phyloP scores from a whole-genome alignment of 768 basidiomycete genomes.

The Tulasnella sp. region DNA sequence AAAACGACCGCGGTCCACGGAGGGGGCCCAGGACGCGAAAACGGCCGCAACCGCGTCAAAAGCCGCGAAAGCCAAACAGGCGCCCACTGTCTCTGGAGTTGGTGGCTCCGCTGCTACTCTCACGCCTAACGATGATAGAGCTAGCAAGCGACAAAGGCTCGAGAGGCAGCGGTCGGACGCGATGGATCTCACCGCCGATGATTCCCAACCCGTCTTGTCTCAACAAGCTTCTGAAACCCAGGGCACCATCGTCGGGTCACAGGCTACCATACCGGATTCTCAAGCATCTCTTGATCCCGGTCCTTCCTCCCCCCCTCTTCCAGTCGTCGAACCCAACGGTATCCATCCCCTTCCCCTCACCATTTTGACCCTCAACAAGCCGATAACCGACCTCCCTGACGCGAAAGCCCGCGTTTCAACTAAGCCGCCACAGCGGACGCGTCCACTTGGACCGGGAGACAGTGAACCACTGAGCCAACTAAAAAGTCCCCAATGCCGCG shows the following conservation, averaged over 20 bases:
- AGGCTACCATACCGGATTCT: slow-evolving; percentile 1
- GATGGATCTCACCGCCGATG: not conserved
- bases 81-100: not conserved
- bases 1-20: not conserved
- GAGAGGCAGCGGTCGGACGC: not conserved
- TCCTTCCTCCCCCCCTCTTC: not conserved
- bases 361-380: not conserved
- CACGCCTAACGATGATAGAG: not conserved
- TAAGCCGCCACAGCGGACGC: slow-evolving; percentile 26
- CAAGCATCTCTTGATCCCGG: not conserved
- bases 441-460: not conserved
- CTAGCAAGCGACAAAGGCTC: slow-evolving; percentile 18
- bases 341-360: slow-evolving; percentile 29
- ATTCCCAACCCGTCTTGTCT: not conserved
- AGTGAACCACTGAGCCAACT: slow-evolving; percentile 21
- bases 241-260: slow-evolving; percentile 2
- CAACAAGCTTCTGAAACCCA: not conserved
- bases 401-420: slow-evolving; percentile 27
- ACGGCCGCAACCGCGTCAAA: not conserved
- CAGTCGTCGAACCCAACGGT: slow-evolving; percentile 24
- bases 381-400: slow-evolving; percentile 27
- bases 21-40: not conserved
- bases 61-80: not conserved
- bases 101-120: not conserved
- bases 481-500: slow-evolving; percentile 29